Evolutionary conservation across 2,329 filamentous ascomycete species (phyloP).

Genomic region (Bisporella sp.): DNA sequence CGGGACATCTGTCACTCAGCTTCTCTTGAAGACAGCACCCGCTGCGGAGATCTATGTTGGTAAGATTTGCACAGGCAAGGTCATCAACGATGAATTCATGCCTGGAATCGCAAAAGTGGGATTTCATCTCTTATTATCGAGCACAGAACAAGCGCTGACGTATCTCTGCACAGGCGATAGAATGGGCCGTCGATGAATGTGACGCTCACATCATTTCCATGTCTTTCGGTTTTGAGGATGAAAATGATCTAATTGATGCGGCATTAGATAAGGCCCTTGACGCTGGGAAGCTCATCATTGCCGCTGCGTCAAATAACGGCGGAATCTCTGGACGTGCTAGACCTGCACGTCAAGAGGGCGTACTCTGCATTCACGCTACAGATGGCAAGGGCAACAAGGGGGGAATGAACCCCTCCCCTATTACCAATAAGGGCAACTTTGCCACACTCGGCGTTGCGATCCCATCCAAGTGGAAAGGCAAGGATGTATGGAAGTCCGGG

Average conservation of each 20-base stretch:
- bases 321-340: conserved; percentile 1
- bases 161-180: background rate
- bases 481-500: conserved; percentile 3
- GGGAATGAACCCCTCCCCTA: conserved; percentile 6
- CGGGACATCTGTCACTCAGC: conserved; percentile 23
- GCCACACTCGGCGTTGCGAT: conserved; percentile 13
- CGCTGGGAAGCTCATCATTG: conserved; percentile 4
- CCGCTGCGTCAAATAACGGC: conserved; percentile 11
- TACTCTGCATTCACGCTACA: conserved; percentile 9
- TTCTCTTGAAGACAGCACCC: conserved; percentile 21
- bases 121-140: background rate
- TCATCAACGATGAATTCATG: background rate
- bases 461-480: conserved; percentile 8
- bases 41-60: conserved; percentile 24
- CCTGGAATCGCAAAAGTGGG: background rate
- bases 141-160: too few species aligned
- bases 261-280: conserved; percentile 2
- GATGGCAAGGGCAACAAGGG: conserved; percentile 6
- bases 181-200: conserved; percentile 3
- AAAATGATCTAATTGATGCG: background rate
- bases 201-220: conserved; percentile 12
- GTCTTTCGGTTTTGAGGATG: conserved; percentile 10
- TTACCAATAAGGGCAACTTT: conserved; percentile 7
- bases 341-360: conserved; percentile 4
- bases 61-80: conserved; percentile 11